phyloP scores from a whole-genome alignment of 495 filamentous ascomycete species.

The Geopyxis carbonaria region DNA sequence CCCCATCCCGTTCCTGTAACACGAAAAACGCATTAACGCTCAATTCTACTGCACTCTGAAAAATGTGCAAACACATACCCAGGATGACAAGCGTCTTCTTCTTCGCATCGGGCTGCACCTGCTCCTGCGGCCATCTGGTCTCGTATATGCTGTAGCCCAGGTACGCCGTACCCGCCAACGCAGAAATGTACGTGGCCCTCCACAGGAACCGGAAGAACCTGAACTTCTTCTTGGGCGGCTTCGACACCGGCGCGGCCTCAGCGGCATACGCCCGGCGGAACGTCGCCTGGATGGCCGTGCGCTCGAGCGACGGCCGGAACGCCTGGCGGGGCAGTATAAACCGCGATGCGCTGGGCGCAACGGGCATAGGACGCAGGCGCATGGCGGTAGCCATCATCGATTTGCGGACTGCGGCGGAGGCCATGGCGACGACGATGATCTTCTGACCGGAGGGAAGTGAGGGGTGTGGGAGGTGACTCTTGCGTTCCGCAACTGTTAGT shows the following conservation, averaged over 20 bases:
- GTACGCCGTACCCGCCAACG: constrained; percentile 48
- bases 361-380: constrained; percentile 15
- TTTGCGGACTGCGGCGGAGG: constrained; percentile 3
- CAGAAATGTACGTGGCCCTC: constrained; percentile 55
- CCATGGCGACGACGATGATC: too few species aligned
- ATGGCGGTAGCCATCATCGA: constrained; percentile 14
- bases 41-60: neutral
- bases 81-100: constrained; percentile 98
- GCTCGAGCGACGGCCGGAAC: constrained; percentile 10
- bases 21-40: neutral
- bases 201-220: constrained; percentile 49
- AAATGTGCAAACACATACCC: constrained; percentile 38
- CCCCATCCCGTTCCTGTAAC: constrained; percentile 71
- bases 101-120: constrained; percentile 57
- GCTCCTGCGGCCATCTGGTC: constrained; percentile 63
- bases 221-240: constrained; percentile 25
- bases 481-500: too few species aligned
- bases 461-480: too few species aligned
- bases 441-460: too few species aligned
- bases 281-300: constrained; percentile 9
- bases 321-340: constrained; percentile 15
- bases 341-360: constrained; percentile 10
- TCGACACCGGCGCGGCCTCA: constrained; percentile 19
- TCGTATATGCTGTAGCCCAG: constrained; percentile 67
- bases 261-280: constrained; percentile 31